Conservation (phyloP, 768 basidiomycete species). For the Suillus subaureus region DNA sequence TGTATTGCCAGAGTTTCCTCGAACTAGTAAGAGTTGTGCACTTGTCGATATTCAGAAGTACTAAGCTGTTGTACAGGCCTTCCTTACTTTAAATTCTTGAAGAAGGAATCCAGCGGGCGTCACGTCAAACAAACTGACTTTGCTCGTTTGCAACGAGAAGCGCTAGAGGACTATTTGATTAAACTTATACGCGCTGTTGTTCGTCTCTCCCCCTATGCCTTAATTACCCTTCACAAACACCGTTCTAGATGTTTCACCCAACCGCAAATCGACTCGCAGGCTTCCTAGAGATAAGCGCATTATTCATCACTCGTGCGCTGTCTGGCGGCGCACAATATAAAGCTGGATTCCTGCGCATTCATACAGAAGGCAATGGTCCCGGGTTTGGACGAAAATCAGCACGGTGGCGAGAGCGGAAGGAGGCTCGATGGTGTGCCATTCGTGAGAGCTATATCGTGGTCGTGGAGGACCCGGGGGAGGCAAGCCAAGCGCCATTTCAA, state of each 20-base stretch:
- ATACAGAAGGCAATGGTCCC: slow-evolving; percentile 50
- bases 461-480: slow-evolving; percentile 85
- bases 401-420: slow-evolving; percentile 59
- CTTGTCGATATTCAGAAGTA: neutral
- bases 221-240: slow-evolving; percentile 14
- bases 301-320: slow-evolving; percentile 79
- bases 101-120: slow-evolving; percentile 55
- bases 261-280: slow-evolving; percentile 85
- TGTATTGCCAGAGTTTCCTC: slow-evolving; percentile 90
- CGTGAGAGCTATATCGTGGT: slow-evolving; percentile 91
- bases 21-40: slow-evolving; percentile 54
- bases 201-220: slow-evolving; percentile 28
- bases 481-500: slow-evolving; percentile 34
- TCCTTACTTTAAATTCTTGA: slow-evolving; percentile 89
- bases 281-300: slow-evolving; percentile 90
- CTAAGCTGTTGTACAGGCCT: slow-evolving; percentile 49
- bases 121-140: slow-evolving; percentile 71
- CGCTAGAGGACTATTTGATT: slow-evolving; percentile 86
- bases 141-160: slow-evolving; percentile 78
- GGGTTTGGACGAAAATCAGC: slow-evolving; percentile 69
- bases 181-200: slow-evolving; percentile 89
- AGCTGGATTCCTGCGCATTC: slow-evolving; percentile 77
- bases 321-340: slow-evolving; percentile 89
- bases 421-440: slow-evolving; percentile 87
- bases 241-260: slow-evolving; percentile 88